A percentile compares a stretch with the other conserved stretches of the same genome.
Evolutionary conservation across 495 filamentous ascomycete species (phyloP).

Genomic region (Paragyromitra xinjiangensis): DNA sequence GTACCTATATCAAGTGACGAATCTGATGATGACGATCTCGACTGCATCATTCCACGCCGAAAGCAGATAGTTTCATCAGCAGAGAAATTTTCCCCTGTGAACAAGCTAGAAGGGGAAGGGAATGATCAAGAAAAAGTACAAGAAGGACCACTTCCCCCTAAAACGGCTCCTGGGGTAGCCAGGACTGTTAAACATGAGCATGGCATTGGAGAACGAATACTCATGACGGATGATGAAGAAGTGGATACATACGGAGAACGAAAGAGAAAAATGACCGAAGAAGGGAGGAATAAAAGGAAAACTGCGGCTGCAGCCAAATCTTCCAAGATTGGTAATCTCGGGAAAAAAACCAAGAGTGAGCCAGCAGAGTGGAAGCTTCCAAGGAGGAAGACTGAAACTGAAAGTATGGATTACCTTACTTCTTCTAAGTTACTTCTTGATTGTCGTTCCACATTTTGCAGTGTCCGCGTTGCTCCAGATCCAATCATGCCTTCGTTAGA

Average conservation of each 20-base stretch:
- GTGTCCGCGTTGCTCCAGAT: not conserved
- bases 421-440: not conserved
- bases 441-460: not conserved
- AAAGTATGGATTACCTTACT: slow-evolving; percentile 24
- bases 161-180: slow-evolving; percentile 12
- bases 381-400: slow-evolving; percentile 12
- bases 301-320: slow-evolving; percentile 2
- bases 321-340: slow-evolving; percentile 1
- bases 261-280: slow-evolving; percentile 50
- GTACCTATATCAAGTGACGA: slow-evolving; percentile 12
- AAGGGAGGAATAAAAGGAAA: slow-evolving; percentile 57
- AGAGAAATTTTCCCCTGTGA: not conserved
- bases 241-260: slow-evolving; percentile 58
- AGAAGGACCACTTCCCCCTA: not conserved
- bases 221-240: slow-evolving; percentile 57
- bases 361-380: slow-evolving; percentile 32
- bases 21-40: slow-evolving; percentile 37
- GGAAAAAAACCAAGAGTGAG: slow-evolving; percentile 43
- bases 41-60: slow-evolving; percentile 8
- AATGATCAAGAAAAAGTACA: not conserved
- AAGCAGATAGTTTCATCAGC: not conserved
- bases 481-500: slow-evolving; percentile 1
- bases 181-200: slow-evolving; percentile 43
- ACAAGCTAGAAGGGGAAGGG: not conserved
- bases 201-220: slow-evolving; percentile 41